A percentile compares a stretch with the other conserved stretches of the same genome.
Conservation (phyloP, 305 asterid genomes). For the Fraxinus angustifolia region DNA sequence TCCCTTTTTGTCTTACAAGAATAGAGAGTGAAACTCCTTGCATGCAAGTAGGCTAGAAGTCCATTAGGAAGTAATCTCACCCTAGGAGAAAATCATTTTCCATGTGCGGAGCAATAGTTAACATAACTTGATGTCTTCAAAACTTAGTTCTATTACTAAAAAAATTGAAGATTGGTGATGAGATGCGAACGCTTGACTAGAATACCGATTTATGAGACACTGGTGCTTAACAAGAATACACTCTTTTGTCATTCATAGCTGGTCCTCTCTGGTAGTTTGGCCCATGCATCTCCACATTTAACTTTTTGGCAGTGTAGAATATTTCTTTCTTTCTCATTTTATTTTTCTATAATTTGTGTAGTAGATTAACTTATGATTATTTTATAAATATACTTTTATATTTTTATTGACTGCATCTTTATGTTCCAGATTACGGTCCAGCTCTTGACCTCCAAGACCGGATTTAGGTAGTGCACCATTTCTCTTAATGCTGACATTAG, state of each 20-base stretch:
- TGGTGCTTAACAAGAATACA: background rate
- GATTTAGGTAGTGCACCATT: slow-evolving; percentile 71
- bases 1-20: background rate
- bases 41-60: background rate
- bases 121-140: background rate
- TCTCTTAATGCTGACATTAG: slow-evolving; percentile 20
- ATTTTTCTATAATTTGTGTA: slow-evolving; percentile 5
- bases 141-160: background rate
- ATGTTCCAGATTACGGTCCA: slow-evolving; percentile 80
- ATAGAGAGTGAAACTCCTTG: background rate
- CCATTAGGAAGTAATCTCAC: background rate
- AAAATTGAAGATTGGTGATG: background rate
- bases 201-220: background rate
- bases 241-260: slow-evolving; percentile 10
- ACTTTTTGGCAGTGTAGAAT: background rate
- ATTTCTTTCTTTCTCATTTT: background rate
- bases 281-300: background rate
- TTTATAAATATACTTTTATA: slow-evolving; percentile 13
- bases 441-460: slow-evolving; percentile 96
- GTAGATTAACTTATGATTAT: background rate
- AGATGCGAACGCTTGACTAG: background rate
- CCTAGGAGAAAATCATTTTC: background rate
- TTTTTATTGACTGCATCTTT: slow-evolving; percentile 33
- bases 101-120: background rate
- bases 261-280: background rate